Evolutionary conservation across 441 rosid species (phyloP), one percentile per base, ranked within the genome.

Genomic region (Erodium texanum): DNA sequence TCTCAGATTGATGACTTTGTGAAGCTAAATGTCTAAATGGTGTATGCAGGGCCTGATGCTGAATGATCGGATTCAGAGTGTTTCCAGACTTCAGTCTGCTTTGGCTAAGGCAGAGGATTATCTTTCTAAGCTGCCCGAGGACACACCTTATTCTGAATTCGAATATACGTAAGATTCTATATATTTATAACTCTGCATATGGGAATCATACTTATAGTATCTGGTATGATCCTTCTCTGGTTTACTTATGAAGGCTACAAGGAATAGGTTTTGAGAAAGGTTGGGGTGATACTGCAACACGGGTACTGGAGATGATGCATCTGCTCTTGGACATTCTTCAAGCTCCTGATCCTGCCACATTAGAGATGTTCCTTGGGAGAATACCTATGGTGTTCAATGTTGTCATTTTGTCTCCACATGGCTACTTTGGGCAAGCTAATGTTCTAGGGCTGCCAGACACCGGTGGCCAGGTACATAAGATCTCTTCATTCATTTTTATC

Each of bases 391-490:
- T 89, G 68, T 91, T 94, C 73, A 85, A 94, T 63, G 99, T 91
- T 71, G 99, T 88, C 41, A 88, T 94, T 79, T 80, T 94, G 79
- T 94, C 99, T 74, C 93, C 92, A 2, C 99, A 94, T 76, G 97
- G 99, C 72, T 94, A 86, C 79, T 94, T 94, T 38, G 99, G 97
- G 36, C 99, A 93, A 84, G 99, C 99, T 15, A 93, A 93, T 81
- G 99, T 93, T 78, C 77, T 91, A 77, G 99, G 99, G 59, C 83
- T 93, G 80, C 99, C 99, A 8, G 99, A 93, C 82, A 94, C 99
- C n/a, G 99, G 99, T 67, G 99, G 99, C 56, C 97, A 93, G 92
- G 99, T 93, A 76, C n/a, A 71, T 38, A 0, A 36, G 15, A 27
- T 12, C 59, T 52, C 16, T 52, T 52, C 2, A n/a, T 52, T 52